These are phyloP conservation scores for Umbelopsis ramanniana DNA, from an alignment of 192 early-diverging fungal genomes.

Conservation along the genomic window DNA sequence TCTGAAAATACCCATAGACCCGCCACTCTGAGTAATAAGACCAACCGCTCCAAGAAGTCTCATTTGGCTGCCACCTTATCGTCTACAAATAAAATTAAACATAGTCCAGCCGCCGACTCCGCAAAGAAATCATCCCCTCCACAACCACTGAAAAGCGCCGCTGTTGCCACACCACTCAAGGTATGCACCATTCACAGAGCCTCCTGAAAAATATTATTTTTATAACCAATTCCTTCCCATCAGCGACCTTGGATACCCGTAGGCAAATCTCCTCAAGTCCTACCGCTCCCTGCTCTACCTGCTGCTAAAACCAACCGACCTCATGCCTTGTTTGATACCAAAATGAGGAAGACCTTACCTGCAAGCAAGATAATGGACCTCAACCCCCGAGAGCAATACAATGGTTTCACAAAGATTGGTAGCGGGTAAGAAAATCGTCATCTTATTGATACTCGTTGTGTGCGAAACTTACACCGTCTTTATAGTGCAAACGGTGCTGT, in stretches of 20 bases:
- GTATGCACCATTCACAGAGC: neutral
- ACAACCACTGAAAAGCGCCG: neutral
- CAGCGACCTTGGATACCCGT: constrained; percentile 41
- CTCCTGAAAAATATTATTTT: constrained; percentile 1
- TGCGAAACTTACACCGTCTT: neutral
- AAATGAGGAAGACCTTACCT: constrained; percentile 37
- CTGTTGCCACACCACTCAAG: neutral
- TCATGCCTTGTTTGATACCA: constrained; percentile 40
- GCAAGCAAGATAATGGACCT: constrained; percentile 32
- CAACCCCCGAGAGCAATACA: constrained; percentile 36
- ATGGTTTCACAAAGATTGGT: constrained; percentile 33
- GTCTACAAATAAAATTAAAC: constrained; percentile 13
- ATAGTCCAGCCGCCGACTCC: constrained; percentile 14
- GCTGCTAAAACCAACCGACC: constrained; percentile 23
- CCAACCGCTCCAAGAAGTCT: neutral
- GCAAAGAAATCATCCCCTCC: neutral
- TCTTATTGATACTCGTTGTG: neutral
- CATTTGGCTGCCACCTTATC: constrained; percentile 16
- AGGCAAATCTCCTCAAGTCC: constrained; percentile 29
- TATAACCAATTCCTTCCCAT: neutral
- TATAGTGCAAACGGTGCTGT: constrained; percentile 43
- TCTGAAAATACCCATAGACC: constrained; percentile 19
- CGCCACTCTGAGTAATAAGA: neutral
- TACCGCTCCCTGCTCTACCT: constrained; percentile 35
- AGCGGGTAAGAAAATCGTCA: constrained; percentile 25